Evolutionary conservation across 208 protist species (phyloP), one percentile per base, ranked within the genome.

Genomic region (Trypanosoma mega): DNA sequence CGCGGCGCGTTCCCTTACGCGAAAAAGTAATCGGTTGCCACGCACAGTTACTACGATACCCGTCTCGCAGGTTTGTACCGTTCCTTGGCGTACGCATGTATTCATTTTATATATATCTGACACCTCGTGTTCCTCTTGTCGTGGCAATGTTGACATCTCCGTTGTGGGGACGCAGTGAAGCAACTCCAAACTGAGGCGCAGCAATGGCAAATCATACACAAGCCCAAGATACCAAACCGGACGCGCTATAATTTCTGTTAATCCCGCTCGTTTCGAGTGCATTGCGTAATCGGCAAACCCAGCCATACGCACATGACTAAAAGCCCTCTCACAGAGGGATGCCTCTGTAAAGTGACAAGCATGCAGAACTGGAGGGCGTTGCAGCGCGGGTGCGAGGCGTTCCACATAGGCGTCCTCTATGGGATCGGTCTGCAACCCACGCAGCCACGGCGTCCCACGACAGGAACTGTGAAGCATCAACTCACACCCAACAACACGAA

Each of bases 391-490:
- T 5, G 62, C 48, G 45, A 78, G 69, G 1, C 52, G 64, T 49
- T 83, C 73, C n/a, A 80, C 65, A 56, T 87, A 76, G 6, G 60
- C 66, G 43, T 87, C 76, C 46, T 87, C 76, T 43, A 76, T 66
- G 18, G 2, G 5, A 2, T 50, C 41, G 11, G 20, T 18, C 4
- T 79, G 63, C 30, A 68, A 52, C 43, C 76, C 76, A 31, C 76
- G 75, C 43, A 82, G 64, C 80, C 80, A 87, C 47, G 76, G 65
- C 27, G 75, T 82, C 12, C 76, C 80, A 30, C 80, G 80, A 48
- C 72, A 82, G 12, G 30, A 59, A 8, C 64, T 63, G 54, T 78
- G 73, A 7, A 73, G 37, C 16, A 73, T 50, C 11, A 58, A 67
- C 49, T 74, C 72, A 55, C 66, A 82, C 24, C 75, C 80, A 18